phyloP scores from a whole-genome alignment of 2,329 filamentous ascomycete genomes.

The Fusarium floridanum region DNA sequence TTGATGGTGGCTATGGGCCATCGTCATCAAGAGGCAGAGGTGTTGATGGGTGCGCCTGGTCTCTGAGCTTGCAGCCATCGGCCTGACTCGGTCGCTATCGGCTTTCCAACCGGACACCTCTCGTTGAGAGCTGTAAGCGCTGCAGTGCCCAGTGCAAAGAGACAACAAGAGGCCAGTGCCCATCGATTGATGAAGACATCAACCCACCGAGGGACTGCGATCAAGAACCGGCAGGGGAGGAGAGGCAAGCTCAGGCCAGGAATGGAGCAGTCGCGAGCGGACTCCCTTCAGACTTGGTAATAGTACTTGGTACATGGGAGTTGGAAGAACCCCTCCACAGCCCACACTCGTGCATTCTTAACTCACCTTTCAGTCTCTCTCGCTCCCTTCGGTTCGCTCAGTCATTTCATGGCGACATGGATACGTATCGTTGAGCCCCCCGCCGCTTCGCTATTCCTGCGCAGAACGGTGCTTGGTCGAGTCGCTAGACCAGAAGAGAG shows the following conservation, averaged over 20 bases:
- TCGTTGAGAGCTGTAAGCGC: neutral
- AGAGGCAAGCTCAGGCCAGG: slow-evolving; percentile 28
- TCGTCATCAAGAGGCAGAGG: slow-evolving; percentile 9
- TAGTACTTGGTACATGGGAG: slow-evolving; percentile 19
- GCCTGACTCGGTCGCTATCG: slow-evolving; percentile 24
- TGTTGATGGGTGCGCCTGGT: slow-evolving; percentile 11
- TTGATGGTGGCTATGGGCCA: neutral
- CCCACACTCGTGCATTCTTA: slow-evolving; percentile 32
- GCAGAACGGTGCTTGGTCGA: neutral
- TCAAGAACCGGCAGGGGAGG: slow-evolving; percentile 15
- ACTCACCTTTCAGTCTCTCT: slow-evolving; percentile 40
- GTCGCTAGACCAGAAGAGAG: slow-evolving; percentile 17
- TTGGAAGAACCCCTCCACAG: slow-evolving; percentile 35
- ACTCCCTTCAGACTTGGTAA: slow-evolving; percentile 30
- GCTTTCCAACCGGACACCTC: neutral
- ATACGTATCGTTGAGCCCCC: slow-evolving; percentile 10
- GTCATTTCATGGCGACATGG: slow-evolving; percentile 20
- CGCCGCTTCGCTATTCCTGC: neutral
- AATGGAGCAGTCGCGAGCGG: slow-evolving; percentile 32
- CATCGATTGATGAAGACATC: neutral
- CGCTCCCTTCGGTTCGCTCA: slow-evolving; percentile 11
- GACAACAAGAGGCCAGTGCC: neutral
- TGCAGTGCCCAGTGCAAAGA: neutral
- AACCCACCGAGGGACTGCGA: neutral
- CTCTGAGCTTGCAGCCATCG: slow-evolving; percentile 13